A percentile compares a stretch with the other conserved stretches of the same genome.
These are phyloP conservation scores for Fusarium lyarnte DNA, from an alignment of 2,329 filamentous ascomycete species.

Conservation along the genomic window DNA sequence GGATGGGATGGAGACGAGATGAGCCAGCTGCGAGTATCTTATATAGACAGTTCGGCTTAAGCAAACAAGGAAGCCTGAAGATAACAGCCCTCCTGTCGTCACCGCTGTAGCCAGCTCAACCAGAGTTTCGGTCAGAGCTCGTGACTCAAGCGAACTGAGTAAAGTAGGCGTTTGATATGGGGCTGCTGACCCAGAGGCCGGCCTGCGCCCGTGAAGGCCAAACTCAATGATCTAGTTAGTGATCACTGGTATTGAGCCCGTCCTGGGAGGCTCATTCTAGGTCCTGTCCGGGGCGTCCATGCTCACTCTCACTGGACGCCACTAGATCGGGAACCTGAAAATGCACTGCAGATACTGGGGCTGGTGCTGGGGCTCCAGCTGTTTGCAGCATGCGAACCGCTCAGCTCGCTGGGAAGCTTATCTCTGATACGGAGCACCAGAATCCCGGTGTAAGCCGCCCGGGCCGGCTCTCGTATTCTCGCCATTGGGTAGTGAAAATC, in stretches of 20 bases:
- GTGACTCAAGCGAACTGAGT: slow-evolving; percentile 10
- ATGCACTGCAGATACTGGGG: slow-evolving; percentile 7
- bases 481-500: slow-evolving; percentile 34
- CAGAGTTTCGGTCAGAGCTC: slow-evolving; percentile 25
- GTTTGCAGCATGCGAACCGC: slow-evolving; percentile 24
- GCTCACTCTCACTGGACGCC: slow-evolving; percentile 20
- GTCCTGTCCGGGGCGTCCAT: slow-evolving; percentile 19
- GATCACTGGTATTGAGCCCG: slow-evolving; percentile 6
- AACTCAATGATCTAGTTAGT: slow-evolving; percentile 13
- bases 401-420: slow-evolving; percentile 16
- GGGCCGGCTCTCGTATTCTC: slow-evolving; percentile 43
- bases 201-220: slow-evolving; percentile 33
- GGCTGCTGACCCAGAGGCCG: slow-evolving; percentile 25
- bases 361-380: slow-evolving; percentile 1
- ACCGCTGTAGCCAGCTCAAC: slow-evolving; percentile 18
- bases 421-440: slow-evolving; percentile 33
- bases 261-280: slow-evolving; percentile 23
- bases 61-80: slow-evolving; percentile 13
- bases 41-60: slow-evolving; percentile 31
- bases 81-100: slow-evolving; percentile 24
- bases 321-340: slow-evolving; percentile 41
- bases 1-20: neutral
- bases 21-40: slow-evolving; percentile 22
- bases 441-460: slow-evolving; percentile 41
- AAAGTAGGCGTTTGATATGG: slow-evolving; percentile 21